A percentile compares a stretch with the other conserved stretches of the same genome.
phyloP scores from a whole-genome alignment of 2,329 filamentous ascomycete genomes.

The Pseudogymnoascus sp. region DNA sequence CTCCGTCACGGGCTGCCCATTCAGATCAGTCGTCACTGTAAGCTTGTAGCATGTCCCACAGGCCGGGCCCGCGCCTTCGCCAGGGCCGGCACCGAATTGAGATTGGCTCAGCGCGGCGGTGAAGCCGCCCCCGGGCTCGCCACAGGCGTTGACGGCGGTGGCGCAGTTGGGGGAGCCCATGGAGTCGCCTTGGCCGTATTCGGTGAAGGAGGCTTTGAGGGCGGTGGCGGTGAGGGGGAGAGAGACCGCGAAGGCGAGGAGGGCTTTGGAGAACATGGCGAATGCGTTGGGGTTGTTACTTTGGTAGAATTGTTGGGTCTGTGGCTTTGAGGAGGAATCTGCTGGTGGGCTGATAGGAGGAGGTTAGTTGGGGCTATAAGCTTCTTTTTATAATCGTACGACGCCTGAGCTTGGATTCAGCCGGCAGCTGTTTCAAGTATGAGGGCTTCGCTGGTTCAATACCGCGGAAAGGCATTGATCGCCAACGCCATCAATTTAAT shows the following conservation, averaged over 20 bases:
- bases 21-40: slow-evolving; percentile 13
- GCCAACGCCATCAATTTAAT: background rate
- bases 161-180: slow-evolving; percentile 10
- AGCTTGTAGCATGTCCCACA: slow-evolving; percentile 13
- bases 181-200: slow-evolving; percentile 2
- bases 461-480: background rate
- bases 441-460: background rate
- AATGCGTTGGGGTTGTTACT: background rate
- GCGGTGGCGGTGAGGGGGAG: background rate
- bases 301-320: background rate
- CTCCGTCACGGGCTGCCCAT: background rate
- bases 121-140: slow-evolving; percentile 13
- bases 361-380: background rate
- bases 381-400: slow-evolving; percentile 2
- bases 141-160: slow-evolving; percentile 16
- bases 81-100: slow-evolving; percentile 12
- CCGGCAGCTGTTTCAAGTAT: slow-evolving; percentile 5
- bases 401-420: background rate
- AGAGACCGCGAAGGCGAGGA: background rate
- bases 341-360: background rate
- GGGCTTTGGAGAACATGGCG: background rate
- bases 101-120: slow-evolving; percentile 9
- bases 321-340: background rate
- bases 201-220: slow-evolving; percentile 11
- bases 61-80: slow-evolving; percentile 4